These are phyloP conservation scores for Geum urbanum DNA, from an alignment of 306 rosid genomes.

Conservation along the genomic window DNA sequence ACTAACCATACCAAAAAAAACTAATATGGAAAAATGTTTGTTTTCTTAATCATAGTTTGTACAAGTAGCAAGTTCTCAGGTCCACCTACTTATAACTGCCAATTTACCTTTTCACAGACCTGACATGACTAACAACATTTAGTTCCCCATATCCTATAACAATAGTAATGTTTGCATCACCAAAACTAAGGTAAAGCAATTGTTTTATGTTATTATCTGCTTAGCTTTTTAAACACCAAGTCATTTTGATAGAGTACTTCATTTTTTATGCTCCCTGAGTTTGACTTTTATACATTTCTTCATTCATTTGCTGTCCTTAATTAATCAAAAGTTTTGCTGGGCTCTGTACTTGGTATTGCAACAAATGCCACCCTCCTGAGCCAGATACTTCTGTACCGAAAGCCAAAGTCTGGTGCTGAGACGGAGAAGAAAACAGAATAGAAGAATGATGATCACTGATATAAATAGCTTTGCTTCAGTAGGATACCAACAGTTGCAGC, in stretches of 20 bases:
- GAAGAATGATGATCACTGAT: conserved; percentile 4
- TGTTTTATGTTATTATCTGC: neutral
- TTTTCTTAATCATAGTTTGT: neutral
- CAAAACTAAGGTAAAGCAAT: neutral
- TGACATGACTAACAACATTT: neutral
- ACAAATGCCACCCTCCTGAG: conserved; percentile 71
- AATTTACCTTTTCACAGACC: neutral
- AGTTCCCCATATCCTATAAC: neutral
- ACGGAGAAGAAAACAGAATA: conserved; percentile 74
- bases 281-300: neutral
- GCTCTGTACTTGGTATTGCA: conserved; percentile 66
- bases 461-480: conserved; percentile 19
- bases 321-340: conserved; percentile 60
- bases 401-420: conserved; percentile 32
- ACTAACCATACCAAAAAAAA: neutral
- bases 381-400: conserved; percentile 72
- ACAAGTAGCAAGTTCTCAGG: neutral
- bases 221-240: neutral
- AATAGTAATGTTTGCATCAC: neutral
- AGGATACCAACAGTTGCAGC: conserved; percentile 21
- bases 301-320: conserved; percentile 38
- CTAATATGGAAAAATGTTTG: neutral
- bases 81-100: neutral
- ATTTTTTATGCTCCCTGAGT: neutral
- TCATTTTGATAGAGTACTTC: neutral